Conservation (phyloP, 495 filamentous ascomycete genomes). For the Tuber borchii region DNA sequence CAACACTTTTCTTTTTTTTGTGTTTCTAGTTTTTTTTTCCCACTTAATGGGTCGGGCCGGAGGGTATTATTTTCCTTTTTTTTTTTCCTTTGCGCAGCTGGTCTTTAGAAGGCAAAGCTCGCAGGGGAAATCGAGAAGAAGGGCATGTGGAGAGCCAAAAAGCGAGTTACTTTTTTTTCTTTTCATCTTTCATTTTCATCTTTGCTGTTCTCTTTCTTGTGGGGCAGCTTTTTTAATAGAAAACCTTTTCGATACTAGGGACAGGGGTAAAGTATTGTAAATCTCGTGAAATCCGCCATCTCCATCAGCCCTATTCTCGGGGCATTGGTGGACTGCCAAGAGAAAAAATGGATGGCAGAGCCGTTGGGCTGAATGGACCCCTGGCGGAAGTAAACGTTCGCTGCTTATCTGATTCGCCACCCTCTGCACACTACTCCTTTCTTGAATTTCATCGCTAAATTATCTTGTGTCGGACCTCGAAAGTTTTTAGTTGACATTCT, state of each 20-base stretch:
- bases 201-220: no score
- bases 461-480: not conserved
- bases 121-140: conserved; percentile 72
- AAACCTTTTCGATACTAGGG: no score
- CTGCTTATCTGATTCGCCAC: not conserved
- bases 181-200: no score
- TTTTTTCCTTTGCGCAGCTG: conserved; percentile 55
- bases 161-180: conserved; percentile 51
- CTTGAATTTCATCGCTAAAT: not conserved
- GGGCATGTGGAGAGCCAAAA: conserved; percentile 79
- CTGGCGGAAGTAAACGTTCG: conserved; percentile 5
- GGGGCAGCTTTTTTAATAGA: no score
- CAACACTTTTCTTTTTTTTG: no score
- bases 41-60: no score
- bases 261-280: no score
- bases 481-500: not conserved
- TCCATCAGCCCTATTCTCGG: no score
- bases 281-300: no score
- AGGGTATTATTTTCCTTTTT: no score
- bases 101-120: conserved; percentile 53
- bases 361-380: conserved; percentile 24
- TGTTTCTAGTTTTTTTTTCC: no score
- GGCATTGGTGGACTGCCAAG: conserved; percentile 10
- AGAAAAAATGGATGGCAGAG: conserved; percentile 8
- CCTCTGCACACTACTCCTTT: conserved; percentile 16